These are phyloP conservation scores for Ceratobasidium sp. DNA, from an alignment of 1,284 basidiomycete species.

Conservation along the genomic window DNA sequence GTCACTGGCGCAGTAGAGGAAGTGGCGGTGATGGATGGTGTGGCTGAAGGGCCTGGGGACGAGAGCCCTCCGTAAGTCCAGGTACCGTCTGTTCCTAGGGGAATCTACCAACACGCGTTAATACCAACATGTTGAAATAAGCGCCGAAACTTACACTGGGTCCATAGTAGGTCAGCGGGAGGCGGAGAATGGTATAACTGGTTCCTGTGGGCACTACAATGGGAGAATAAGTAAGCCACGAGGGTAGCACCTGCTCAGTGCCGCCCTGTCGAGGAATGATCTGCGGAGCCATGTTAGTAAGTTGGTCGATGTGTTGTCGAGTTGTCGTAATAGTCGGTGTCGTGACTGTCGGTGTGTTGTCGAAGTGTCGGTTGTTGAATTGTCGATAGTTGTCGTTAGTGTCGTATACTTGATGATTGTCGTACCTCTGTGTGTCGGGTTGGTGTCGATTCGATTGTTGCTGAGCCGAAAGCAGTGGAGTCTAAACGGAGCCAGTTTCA, in stretches of 20 bases:
- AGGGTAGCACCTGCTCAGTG: slow-evolving; percentile 63
- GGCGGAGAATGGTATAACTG: slow-evolving; percentile 58
- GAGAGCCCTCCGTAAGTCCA: slow-evolving; percentile 74
- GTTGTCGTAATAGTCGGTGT: slow-evolving; percentile 40
- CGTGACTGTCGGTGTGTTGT: slow-evolving; percentile 41
- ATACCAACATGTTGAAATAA: slow-evolving; percentile 21
- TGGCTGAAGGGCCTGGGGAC: slow-evolving; percentile 57
- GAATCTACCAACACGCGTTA: slow-evolving; percentile 62
- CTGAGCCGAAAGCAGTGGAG: slow-evolving; percentile 40
- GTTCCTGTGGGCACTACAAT: slow-evolving; percentile 57
- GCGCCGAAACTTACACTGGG: slow-evolving; percentile 67
- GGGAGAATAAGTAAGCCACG: slow-evolving; percentile 70
- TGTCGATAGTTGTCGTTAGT: slow-evolving; percentile 37
- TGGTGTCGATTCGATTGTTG: slow-evolving; percentile 41
- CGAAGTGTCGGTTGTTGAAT: slow-evolving; percentile 34
- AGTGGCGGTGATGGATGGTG: slow-evolving; percentile 47
- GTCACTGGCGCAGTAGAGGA: slow-evolving; percentile 46
- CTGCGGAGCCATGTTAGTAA: slow-evolving; percentile 25
- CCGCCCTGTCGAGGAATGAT: slow-evolving; percentile 22
- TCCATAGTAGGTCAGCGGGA: slow-evolving; percentile 77
- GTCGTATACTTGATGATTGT: slow-evolving; percentile 29
- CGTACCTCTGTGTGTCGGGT: slow-evolving; percentile 44
- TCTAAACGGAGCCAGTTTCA: slow-evolving; percentile 35
- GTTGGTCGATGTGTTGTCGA: slow-evolving; percentile 12
- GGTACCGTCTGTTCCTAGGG: slow-evolving; percentile 65